Percentiles rank a stretch among this genome's conserved stretches.
Evolutionary conservation across 495 filamentous ascomycete genomes (phyloP).

Genomic region (Lentithecium fluviatile): DNA sequence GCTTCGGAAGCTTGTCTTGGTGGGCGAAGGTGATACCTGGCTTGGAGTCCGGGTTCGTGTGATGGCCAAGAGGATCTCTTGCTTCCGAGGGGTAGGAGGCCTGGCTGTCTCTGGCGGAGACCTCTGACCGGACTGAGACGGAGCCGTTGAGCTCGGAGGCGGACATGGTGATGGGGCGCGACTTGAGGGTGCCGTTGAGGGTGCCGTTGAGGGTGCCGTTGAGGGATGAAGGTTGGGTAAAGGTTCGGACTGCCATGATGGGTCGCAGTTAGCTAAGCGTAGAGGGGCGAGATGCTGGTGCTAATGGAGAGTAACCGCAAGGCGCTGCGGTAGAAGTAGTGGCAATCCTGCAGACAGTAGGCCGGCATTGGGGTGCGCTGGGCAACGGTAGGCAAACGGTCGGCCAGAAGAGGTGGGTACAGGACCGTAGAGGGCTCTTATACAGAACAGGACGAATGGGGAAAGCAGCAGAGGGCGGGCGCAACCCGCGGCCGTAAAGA

Average conservation of each 20-base stretch:
- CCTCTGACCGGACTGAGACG: constrained; percentile 37
- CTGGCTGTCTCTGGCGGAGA: constrained; percentile 43
- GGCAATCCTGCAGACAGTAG: constrained; percentile 83
- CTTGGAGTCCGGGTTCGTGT: constrained; percentile 48
- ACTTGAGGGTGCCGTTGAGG: constrained; percentile 52
- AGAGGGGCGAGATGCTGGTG: constrained; percentile 70
- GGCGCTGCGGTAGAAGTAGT: constrained; percentile 88
- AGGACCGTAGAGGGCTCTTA: constrained; percentile 27
- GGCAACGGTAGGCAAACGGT: constrained; percentile 18
- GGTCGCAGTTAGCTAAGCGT: constrained; percentile 55
- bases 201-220: constrained; percentile 55
- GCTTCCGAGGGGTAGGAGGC: constrained; percentile 47
- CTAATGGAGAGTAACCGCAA: constrained; percentile 77
- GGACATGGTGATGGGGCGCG: constrained; percentile 32
- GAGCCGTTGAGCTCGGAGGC: constrained; percentile 20
- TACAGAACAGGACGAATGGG: constrained; percentile 37
- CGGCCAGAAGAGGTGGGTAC: constrained; percentile 10
- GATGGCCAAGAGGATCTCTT: constrained; percentile 47
- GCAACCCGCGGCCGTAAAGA: constrained; percentile 11
- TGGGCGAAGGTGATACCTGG: constrained; percentile 80
- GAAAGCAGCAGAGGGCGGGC: constrained; percentile 21
- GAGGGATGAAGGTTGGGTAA: constrained; percentile 67
- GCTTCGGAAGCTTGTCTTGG: constrained; percentile 84
- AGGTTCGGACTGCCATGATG: constrained; percentile 49
- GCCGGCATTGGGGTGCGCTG: constrained; percentile 61